Percentiles rank a stretch among this genome's conserved stretches.
Conservation (phyloP, 192 early-diverging fungal genomes). For the Geranomyces variabilis region DNA sequence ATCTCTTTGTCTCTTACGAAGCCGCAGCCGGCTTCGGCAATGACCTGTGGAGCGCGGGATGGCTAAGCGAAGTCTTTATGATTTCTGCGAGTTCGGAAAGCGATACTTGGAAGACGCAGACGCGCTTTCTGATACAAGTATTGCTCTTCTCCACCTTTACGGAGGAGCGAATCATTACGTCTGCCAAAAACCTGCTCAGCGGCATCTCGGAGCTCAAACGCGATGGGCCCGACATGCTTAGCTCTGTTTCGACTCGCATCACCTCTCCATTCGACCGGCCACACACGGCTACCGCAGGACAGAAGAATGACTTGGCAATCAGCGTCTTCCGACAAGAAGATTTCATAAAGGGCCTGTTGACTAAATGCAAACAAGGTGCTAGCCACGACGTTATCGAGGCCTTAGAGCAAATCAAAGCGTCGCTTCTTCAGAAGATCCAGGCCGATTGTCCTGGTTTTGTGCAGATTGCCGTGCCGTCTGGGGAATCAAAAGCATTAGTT, state of each 20-base stretch:
- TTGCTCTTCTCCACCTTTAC: slow-evolving; percentile 71
- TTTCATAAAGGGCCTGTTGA: slow-evolving; percentile 60
- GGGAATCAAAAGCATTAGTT: slow-evolving; percentile 4
- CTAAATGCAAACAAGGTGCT: slow-evolving; percentile 44
- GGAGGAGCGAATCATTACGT: slow-evolving; percentile 68
- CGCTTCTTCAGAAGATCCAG: slow-evolving; percentile 8
- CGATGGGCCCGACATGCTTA: slow-evolving; percentile 60
- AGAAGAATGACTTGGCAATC: slow-evolving; percentile 63
- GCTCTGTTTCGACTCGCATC: slow-evolving; percentile 46
- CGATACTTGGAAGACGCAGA: slow-evolving; percentile 34
- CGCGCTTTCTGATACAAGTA: slow-evolving; percentile 46
- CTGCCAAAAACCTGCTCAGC: slow-evolving; percentile 70
- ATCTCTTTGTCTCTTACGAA: slow-evolving; percentile 62
- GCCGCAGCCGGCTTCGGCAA: slow-evolving; percentile 55
- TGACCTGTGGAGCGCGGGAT: slow-evolving; percentile 44
- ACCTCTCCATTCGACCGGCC: background rate
- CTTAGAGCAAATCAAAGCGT: slow-evolving; percentile 23
- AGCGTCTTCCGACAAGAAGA: slow-evolving; percentile 71
- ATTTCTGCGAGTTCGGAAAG: slow-evolving; percentile 36
- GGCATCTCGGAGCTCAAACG: slow-evolving; percentile 71
- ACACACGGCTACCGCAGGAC: background rate
- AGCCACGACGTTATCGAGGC: slow-evolving; percentile 8
- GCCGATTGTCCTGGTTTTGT: slow-evolving; percentile 42
- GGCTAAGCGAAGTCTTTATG: slow-evolving; percentile 53
- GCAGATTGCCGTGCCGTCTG: slow-evolving; percentile 39